Base-by-base conservation (phyloP, 306 rosid species). In the Fragaria vesca region DNA sequence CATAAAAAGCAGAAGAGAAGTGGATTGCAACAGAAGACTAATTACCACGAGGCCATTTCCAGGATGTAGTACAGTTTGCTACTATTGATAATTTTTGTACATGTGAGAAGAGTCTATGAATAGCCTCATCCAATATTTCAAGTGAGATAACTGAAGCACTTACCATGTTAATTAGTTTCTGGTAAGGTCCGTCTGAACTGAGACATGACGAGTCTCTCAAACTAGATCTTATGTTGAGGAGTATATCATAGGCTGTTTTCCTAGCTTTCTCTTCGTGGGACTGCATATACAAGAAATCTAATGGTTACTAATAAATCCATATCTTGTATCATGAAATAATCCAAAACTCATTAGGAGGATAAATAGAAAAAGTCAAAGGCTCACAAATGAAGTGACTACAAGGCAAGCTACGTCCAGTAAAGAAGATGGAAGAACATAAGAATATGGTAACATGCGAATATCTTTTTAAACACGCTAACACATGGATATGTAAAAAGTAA, bases 131-230 rank as follows among this genome's bases (percentile, higher is more conserved):
- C 24, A 63, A 57, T 50, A 51, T 42, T 54, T 67, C 61, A 72
- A 60, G 32, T 75, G 66, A 26, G 74, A 84, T 21, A 73, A 81
- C 36, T 21, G 54, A 79, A 60, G 62, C 50, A 73, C 90, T 84
- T 81, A 95, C 98, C 97, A 95, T 95, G 85, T 80, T 84, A 78
- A 95, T 86, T 74, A 95, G 83, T 77, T 89, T 91, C 79, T 89
- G 84, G 82, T 88, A 84, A 68, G 88, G 92, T 55, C 82, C 85
- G 74, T 74, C 85, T 36, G 92, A 88, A 76, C 77, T 82, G 81
- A 24, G 73, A 78, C 3, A 47, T 16, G 90, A 69, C 28, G 78
- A 55, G 70, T 86, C 91, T 82, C 84, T 87, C 85, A 95, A 84
- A 78, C 88, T 83, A 71, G 89, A 90, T 83, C 97, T 84, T 80